These are phyloP conservation scores for Waltergamsia citrina DNA, from an alignment of 2,329 filamentous ascomycete species.

Conservation along the genomic window DNA sequence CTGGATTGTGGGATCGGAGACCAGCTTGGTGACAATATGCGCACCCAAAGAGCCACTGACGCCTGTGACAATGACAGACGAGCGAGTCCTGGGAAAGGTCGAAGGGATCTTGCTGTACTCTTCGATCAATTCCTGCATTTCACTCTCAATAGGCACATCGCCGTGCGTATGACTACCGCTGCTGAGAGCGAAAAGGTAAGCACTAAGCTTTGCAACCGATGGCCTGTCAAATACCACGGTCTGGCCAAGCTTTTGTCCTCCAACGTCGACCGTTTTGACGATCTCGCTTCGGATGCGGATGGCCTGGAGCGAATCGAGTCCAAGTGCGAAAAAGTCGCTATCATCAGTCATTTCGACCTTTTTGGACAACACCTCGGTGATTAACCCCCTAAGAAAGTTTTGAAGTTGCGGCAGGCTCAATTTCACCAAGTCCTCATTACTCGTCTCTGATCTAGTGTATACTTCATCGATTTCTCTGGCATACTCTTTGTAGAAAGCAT, in stretches of 20 bases:
- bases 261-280: constrained; percentile 37
- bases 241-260: constrained; percentile 34
- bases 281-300: constrained; percentile 45
- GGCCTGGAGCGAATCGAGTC: constrained; percentile 49
- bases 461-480: constrained; percentile 29
- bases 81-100: neutral
- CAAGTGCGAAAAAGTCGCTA: constrained; percentile 48
- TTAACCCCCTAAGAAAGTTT: constrained; percentile 19
- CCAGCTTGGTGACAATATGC: constrained; percentile 47
- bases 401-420: constrained; percentile 17
- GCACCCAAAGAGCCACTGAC: constrained; percentile 54
- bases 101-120: constrained; percentile 8
- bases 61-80: constrained; percentile 40
- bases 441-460: constrained; percentile 13
- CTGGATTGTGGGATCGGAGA: constrained; percentile 42
- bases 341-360: constrained; percentile 12
- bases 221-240: constrained; percentile 52
- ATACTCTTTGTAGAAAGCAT: constrained; percentile 34
- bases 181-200: constrained; percentile 29
- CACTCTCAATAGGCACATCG: constrained; percentile 13
- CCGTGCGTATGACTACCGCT: constrained; percentile 19
- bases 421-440: constrained; percentile 3
- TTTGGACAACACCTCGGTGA: constrained; percentile 8
- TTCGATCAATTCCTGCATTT: constrained; percentile 11
- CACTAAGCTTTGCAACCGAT: constrained; percentile 32